Evolutionary conservation across 2,329 filamentous ascomycete genomes (phyloP), one percentile per base, ranked within the genome.

Genomic region (Alternaria sp.): DNA sequence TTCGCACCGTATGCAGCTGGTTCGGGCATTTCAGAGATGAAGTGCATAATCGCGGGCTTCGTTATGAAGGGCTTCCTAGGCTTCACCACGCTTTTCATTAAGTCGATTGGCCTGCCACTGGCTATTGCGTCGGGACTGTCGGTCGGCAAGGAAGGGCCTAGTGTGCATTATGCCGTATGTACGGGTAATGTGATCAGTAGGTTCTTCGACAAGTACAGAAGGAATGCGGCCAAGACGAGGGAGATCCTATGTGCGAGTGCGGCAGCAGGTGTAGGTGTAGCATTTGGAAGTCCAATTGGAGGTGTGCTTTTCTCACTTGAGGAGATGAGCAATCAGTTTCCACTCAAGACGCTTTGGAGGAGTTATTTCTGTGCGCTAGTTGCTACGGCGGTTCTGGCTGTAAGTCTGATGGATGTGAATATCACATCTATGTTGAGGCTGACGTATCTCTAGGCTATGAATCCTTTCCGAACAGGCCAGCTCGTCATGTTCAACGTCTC

Each of bases 1-100:
- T 98, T 95, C 79, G 94, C 95, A 5, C 95, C 95, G 0, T 99
- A 99, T 77, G 95, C 95, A 11, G 95, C 95, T 34, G 95, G 95
- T 16, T 97, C 93, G 12, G 95, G 95, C 41, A 99, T 99, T 59
- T 97, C 93, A 12, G 95, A 99, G 81, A 99, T 99, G 85, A 99
- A 99, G 80, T 97, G 93, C 80, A 98, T 99, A 75, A 97, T 99
- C 74, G 95, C 94, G 5, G 95, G 95, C 3, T 99, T 99, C 76
- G 92, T 98, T 51, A 99, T 99, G 95, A 97, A 98, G 80, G 95
- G 94, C 0, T 99, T 99, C 74, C 85, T 99, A 16, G 93, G 94
- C 20, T 90, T 90, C 70, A 93, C 93, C 87, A 98, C 95, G 5
- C 83, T 99, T 32, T 79, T 95, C 61, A 98, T 99, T 81, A 99